phyloP scores from a whole-genome alignment of 2,329 filamentous ascomycete species.

The Phaeosphaeria sp. region DNA sequence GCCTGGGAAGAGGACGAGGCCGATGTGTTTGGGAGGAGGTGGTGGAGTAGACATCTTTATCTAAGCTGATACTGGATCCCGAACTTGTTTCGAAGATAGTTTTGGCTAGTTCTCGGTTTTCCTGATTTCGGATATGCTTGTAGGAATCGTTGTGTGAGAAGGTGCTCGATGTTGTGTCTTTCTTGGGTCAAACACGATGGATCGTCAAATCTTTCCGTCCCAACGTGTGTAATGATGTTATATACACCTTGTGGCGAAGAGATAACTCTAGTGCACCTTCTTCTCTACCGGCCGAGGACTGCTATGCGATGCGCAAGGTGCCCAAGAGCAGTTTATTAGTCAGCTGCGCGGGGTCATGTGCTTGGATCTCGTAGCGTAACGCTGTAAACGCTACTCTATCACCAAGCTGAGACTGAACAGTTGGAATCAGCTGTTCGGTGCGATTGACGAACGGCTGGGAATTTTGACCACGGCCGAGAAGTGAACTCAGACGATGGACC shows the following conservation, averaged over 20 bases:
- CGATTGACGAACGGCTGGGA: not conserved
- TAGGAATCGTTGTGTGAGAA: too few relatives aligned
- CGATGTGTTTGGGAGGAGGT: slow-evolving; percentile 36
- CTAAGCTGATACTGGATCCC: not conserved
- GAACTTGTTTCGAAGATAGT: too few relatives aligned
- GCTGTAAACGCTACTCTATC: not conserved
- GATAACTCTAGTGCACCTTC: not conserved
- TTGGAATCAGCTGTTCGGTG: not conserved
- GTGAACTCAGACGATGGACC: too few relatives aligned
- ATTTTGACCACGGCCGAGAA: not conserved
- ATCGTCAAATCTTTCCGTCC: too few relatives aligned
- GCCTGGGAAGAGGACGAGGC: slow-evolving; percentile 45
- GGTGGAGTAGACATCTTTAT: not conserved
- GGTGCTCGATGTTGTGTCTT: too few relatives aligned
- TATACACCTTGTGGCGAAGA: too few relatives aligned
- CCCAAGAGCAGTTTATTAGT: not conserved
- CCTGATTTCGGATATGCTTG: too few relatives aligned
- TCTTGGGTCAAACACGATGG: too few relatives aligned
- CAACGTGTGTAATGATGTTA: too few relatives aligned
- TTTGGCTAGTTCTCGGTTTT: too few relatives aligned
- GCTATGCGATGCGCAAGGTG: not conserved
- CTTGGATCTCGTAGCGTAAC: not conserved
- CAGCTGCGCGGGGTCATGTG: not conserved
- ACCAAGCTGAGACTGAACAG: not conserved
- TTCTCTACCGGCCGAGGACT: not conserved